Conservation (phyloP, 306 rosid species). For the Casuarina equisetifolia region DNA sequence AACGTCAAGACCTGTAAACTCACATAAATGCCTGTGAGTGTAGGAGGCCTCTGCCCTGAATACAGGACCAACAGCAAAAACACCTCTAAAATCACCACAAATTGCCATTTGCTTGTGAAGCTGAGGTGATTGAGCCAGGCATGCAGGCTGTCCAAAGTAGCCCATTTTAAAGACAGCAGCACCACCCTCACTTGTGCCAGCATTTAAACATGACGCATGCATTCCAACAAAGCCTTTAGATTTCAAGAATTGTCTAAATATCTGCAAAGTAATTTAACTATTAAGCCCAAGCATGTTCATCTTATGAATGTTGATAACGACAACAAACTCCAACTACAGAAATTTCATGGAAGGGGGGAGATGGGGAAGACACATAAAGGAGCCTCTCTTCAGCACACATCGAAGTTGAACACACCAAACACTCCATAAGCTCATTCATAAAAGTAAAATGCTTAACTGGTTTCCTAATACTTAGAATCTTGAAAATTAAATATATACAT, state of each 20-base stretch:
- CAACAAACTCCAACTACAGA: not conserved
- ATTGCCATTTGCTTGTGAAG: constrained; percentile 96
- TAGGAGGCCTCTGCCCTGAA: constrained; percentile 88
- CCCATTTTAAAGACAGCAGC: constrained; percentile 86
- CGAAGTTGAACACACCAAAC: not conserved
- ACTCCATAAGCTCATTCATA: no score
- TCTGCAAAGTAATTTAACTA: constrained; percentile 43
- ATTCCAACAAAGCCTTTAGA: constrained; percentile 58
- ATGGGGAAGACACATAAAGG: not conserved
- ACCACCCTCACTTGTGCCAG: constrained; percentile 98
- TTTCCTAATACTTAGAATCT: no score
- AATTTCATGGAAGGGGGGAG: not conserved
- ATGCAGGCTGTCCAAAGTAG: constrained; percentile 85
- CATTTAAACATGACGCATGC: constrained; percentile 81
- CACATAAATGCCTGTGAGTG: constrained; percentile 92
- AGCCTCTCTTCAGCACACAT: not conserved
- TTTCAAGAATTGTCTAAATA: constrained; percentile 67
- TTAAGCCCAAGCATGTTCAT: constrained; percentile 7
- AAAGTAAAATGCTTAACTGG: no score
- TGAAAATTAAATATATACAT: no score
- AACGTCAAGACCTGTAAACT: constrained; percentile 90
- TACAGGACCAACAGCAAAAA: constrained; percentile 87
- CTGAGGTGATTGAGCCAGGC: constrained; percentile 97
- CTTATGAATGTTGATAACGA: not conserved
- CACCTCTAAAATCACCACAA: constrained; percentile 80